A percentile compares a stretch with the other conserved stretches of the same genome.
Evolutionary conservation across 805 yeast species (phyloP).

Genomic region (Kodamaea restingae): DNA sequence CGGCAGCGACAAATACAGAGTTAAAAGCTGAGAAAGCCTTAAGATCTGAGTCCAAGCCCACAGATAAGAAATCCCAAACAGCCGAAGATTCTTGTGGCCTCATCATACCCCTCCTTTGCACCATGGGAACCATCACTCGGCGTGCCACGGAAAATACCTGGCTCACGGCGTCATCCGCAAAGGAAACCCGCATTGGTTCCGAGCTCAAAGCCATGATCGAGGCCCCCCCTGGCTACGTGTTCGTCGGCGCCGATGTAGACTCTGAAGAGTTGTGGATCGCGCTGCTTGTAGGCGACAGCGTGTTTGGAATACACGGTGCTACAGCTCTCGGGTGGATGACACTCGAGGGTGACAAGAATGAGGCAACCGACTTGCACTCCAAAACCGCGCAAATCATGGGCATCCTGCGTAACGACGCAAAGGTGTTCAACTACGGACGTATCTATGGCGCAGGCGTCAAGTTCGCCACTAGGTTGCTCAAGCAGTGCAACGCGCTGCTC

Average conservation of each 20-base stretch:
- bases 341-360: slow-evolving; percentile 86
- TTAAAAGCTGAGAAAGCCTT: too few species aligned
- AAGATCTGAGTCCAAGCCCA: too few species aligned
- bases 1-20: too few species aligned
- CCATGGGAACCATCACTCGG: slow-evolving; percentile 97
- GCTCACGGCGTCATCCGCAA: slow-evolving; percentile 96
- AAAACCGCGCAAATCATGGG: slow-evolving; percentile 89
- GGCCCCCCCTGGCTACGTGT: slow-evolving; percentile 85
- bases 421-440: slow-evolving; percentile 92
- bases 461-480: slow-evolving; percentile 79
- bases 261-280: slow-evolving; percentile 99
- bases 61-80: slow-evolving; percentile 17
- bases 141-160: slow-evolving; percentile 97
- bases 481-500: slow-evolving; percentile 73
- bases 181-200: slow-evolving; percentile 79
- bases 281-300: slow-evolving; percentile 87
- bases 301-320: slow-evolving; percentile 86
- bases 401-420: slow-evolving; percentile 87
- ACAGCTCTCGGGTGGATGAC: slow-evolving; percentile 99
- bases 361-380: slow-evolving; percentile 92
- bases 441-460: slow-evolving; percentile 96
- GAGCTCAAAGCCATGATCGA: slow-evolving; percentile 82
- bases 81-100: slow-evolving; percentile 43
- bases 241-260: slow-evolving; percentile 99
- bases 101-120: slow-evolving; percentile 75